phyloP scores from a whole-genome alignment of 305 asterid genomes.

The Ilex paraguariensis region DNA sequence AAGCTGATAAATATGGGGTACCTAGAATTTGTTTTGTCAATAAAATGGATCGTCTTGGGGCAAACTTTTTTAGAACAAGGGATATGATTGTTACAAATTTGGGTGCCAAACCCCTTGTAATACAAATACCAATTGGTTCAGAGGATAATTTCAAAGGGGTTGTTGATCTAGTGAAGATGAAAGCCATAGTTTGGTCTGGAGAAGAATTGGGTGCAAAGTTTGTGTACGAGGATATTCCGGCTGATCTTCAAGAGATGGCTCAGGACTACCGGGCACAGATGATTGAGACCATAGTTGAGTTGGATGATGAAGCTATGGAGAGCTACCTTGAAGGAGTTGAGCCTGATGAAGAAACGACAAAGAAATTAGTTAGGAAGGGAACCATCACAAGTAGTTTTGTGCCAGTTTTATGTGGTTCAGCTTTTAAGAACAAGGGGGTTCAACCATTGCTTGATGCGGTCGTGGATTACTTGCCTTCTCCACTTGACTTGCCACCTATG shows the following conservation, averaged over 20 bases:
- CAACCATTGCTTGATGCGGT: conserved; percentile 91
- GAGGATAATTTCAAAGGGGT: conserved; percentile 82
- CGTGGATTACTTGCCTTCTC: conserved; percentile 91
- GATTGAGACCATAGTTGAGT: conserved; percentile 73
- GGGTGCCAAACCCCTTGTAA: conserved; percentile 87
- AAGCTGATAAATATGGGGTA: conserved; percentile 95
- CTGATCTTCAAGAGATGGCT: conserved; percentile 66
- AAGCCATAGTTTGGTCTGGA: conserved; percentile 80
- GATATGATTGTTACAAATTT: conserved; percentile 86
- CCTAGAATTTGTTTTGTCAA: conserved; percentile 96
- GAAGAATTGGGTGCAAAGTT: conserved; percentile 97
- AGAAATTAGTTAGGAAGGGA: conserved; percentile 66
- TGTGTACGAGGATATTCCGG: conserved; percentile 66
- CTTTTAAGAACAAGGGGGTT: conserved; percentile 93
- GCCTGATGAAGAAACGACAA: conserved; percentile 73
- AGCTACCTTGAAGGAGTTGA: conserved; percentile 77
- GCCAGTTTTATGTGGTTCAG: conserved; percentile 92
- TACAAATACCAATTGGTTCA: conserved; percentile 83
- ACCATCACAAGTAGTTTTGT: conserved; percentile 60
- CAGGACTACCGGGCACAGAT: conserved; percentile 59
- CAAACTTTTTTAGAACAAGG: conserved; percentile 78
- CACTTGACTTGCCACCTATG: conserved; percentile 82
- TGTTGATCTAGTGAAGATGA: conserved; percentile 82
- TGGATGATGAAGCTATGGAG: conserved; percentile 83
- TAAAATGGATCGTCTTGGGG: conserved; percentile 98